phyloP scores from a whole-genome alignment of 805 yeast genomes.

The Teunomyces gatunensis region DNA sequence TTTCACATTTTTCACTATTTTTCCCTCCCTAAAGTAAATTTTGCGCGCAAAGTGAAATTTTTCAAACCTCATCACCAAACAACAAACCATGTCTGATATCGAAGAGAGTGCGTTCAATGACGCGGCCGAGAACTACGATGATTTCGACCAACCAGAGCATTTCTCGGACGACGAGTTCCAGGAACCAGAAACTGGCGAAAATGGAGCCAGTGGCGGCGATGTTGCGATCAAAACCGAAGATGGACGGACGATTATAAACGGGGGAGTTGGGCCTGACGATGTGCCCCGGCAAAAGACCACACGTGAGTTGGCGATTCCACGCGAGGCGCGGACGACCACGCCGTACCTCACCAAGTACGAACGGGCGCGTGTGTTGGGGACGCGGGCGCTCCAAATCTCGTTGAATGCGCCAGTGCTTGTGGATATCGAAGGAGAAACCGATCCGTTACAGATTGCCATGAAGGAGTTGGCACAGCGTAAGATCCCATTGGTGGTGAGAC shows the following conservation, averaged over 20 bases:
- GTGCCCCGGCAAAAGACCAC: conserved; percentile 55
- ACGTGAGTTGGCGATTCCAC: conserved; percentile 83
- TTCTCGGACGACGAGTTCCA: conserved; percentile 68
- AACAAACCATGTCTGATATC: conserved; percentile 36
- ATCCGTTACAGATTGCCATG: conserved; percentile 96
- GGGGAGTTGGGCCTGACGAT: conserved; percentile 60
- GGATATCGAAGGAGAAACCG: conserved; percentile 98
- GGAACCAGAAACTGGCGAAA: conserved; percentile 26
- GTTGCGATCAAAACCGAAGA: conserved; percentile 58
- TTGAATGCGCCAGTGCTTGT: conserved; percentile 98
- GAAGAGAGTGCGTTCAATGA: conserved; percentile 61
- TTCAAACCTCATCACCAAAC: conserved; percentile 1
- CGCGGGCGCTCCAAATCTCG: conserved; percentile 95
- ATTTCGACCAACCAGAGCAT: conserved; percentile 78
- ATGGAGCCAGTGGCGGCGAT: conserved; percentile 22
- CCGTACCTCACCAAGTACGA: conserved; percentile 99
- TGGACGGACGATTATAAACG: conserved; percentile 69
- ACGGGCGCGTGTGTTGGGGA: conserved; percentile 95
- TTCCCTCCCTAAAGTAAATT: too few relatives aligned
- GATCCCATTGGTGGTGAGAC: conserved; percentile 91
- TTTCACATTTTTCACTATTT: not conserved
- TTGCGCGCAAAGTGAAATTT: not conserved
- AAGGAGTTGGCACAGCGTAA: conserved; percentile 93
- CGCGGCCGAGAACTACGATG: conserved; percentile 67
- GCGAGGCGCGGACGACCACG: conserved; percentile 86